Evolutionary conservation across 2,329 filamentous ascomycete species (phyloP), one percentile per base, ranked within the genome.

Genomic region (Ophiostoma himal-ulmi): DNA sequence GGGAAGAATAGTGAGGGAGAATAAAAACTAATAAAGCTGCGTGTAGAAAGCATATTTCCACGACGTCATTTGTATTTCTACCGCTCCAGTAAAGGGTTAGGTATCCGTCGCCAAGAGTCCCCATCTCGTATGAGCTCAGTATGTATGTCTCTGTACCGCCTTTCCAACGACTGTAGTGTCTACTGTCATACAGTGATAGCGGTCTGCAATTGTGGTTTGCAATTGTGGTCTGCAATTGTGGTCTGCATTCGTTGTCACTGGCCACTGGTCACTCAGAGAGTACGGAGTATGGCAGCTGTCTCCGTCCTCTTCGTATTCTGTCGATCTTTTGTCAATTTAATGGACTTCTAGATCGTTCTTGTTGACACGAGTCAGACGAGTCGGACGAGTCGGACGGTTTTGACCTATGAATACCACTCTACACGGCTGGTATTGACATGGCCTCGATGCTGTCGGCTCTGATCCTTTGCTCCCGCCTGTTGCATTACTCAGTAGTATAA

Each of bases 241-340:
- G 39, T 44, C 36, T 44, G 41, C 41, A 48, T 1, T 44, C 17
- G 41, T 8, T 48, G 44, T 48, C 44, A n/a, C 44, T 44, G 41
- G 41, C 41, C 41, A 20, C 44, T 48, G 17, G 17, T 7, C 5
- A 48, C 17, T n/a, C 17, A 48, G 10, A 13, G 44, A 20, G 44
- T 20, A 48, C 44, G 44, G 44, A 26, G 52, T 57, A 13, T 26
- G 52, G 52, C 52, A 30, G 11, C 52, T 2, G 52, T 57, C 22
- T 26, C 52, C 52, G n/a, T 26, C 52, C 52, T 54, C 57, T 30
- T 62, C 57, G 57, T 62, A 62, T 62, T 62, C 26, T 62, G 57
- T 14, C 13, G 57, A 62, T 62, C 57, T 26, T 54, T 57, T 57
- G 8, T 4, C 8, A 22, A n/a, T 54, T 54, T 20, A 48, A 48